A percentile compares a stretch with the other conserved stretches of the same genome.
Conservation (phyloP, 306 rosid species). For the Cucumis hystrix region DNA sequence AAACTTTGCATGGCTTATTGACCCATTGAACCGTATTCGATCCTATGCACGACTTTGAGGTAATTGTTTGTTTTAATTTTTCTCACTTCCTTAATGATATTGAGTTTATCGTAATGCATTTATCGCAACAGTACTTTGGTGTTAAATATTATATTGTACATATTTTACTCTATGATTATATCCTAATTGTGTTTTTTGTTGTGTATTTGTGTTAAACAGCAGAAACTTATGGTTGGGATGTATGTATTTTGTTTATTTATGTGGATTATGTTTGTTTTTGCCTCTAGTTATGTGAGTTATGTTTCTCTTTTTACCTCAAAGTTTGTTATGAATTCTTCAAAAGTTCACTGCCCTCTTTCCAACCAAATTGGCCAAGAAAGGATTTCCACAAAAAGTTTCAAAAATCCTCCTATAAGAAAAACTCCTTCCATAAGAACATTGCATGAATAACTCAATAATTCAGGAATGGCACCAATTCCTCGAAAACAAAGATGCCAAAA, state of each 20-base stretch:
- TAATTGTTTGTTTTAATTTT: not conserved
- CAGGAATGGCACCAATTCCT: not conserved
- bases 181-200: not conserved
- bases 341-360: not conserved
- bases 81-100: not conserved
- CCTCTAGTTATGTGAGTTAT: not conserved
- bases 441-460: not conserved
- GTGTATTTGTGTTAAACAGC: not conserved
- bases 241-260: not conserved
- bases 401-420: not conserved
- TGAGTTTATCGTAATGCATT: not conserved
- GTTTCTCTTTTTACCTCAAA: not conserved
- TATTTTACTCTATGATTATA: not conserved
- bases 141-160: not conserved
- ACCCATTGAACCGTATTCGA: constrained; percentile 23
- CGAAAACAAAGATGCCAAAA: not conserved
- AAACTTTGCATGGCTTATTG: constrained; percentile 13
- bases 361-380: not conserved
- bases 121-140: not conserved
- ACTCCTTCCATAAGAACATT: not conserved
- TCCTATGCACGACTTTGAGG: constrained; percentile 43
- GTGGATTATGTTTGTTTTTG: not conserved
- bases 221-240: not conserved
- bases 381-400: not conserved
- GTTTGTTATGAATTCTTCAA: not conserved